Percentiles rank a stretch among this genome's conserved stretches.
Conservation (phyloP, 148 eudicot genomes). For the Diospyros lotus region DNA sequence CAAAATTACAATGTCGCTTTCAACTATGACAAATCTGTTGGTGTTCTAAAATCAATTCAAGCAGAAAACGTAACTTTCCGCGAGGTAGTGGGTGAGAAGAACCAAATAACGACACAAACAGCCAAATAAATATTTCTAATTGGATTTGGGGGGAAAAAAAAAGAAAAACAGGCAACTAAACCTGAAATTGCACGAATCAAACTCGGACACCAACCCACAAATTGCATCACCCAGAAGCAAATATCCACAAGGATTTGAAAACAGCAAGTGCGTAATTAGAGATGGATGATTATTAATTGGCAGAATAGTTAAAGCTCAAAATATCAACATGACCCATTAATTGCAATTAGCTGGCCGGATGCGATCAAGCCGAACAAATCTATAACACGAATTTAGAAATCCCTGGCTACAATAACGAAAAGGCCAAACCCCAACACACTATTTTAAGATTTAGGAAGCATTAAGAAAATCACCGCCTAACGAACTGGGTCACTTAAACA, state of each 20-base stretch:
- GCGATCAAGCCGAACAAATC: background rate
- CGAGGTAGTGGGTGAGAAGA: constrained; percentile 1
- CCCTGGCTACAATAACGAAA: background rate
- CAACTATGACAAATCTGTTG: constrained; percentile 14
- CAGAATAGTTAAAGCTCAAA: background rate
- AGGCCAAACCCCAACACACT: background rate
- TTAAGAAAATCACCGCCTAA: constrained; percentile 10
- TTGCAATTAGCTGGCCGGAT: background rate
- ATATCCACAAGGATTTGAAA: background rate
- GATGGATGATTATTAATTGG: background rate
- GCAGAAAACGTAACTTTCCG: constrained; percentile 18
- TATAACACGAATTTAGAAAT: background rate
- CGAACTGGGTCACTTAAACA: background rate
- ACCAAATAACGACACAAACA: background rate
- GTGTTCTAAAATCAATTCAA: background rate
- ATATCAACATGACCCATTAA: background rate
- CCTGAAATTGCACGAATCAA: constrained; percentile 3
- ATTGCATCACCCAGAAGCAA: constrained; percentile 1
- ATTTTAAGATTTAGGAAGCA: background rate
- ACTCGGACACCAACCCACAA: background rate
- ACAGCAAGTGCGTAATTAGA: background rate
- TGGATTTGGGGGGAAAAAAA: background rate
- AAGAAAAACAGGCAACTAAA: background rate
- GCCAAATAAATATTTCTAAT: background rate
- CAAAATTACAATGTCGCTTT: constrained; percentile 18